Percentiles rank a stretch among this genome's conserved stretches.
Conservation (phyloP, 805 yeast species). For the Lipomyces yamadae region DNA sequence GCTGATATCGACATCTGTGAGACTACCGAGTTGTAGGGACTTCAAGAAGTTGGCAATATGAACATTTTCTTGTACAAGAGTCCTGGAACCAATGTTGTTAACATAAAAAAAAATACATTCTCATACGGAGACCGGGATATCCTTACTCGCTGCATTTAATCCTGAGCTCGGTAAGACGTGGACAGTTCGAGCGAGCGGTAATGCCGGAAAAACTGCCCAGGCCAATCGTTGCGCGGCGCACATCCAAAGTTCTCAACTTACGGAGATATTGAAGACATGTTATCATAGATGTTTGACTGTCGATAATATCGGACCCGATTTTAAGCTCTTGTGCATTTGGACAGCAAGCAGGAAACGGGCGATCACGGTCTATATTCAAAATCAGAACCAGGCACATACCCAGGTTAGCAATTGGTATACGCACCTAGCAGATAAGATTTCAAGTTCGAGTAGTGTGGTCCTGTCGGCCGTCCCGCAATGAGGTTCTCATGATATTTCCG, state of each 20-base stretch:
- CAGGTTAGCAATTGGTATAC: neutral
- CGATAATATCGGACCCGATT: conserved; percentile 15
- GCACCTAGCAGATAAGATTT: conserved; percentile 12
- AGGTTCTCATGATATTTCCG: conserved; percentile 4
- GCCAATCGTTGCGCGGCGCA: conserved; percentile 12
- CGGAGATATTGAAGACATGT: conserved; percentile 13
- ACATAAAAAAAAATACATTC: too few relatives aligned
- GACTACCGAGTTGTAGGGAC: conserved; percentile 9
- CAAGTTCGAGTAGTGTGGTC: conserved; percentile 7
- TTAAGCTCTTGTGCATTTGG: conserved; percentile 14
- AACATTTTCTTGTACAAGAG: conserved; percentile 13
- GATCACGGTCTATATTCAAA: conserved; percentile 4
- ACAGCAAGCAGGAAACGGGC: conserved; percentile 21
- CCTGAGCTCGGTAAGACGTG: conserved; percentile 2
- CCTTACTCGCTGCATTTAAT: conserved; percentile 16
- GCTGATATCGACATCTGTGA: conserved; percentile 13
- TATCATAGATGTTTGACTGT: conserved; percentile 16
- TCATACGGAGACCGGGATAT: neutral
- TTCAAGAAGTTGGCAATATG: conserved; percentile 26
- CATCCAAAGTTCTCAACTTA: conserved; percentile 10
- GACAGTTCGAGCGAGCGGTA: conserved; percentile 14
- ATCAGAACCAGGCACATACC: neutral
- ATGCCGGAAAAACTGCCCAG: conserved; percentile 24
- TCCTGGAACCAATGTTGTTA: neutral
- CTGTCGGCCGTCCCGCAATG: conserved; percentile 7